A percentile compares a stretch with the other conserved stretches of the same genome.
Evolutionary conservation across 441 rosid species (phyloP).

Genomic region (Cnidoscolus chayamansa): DNA sequence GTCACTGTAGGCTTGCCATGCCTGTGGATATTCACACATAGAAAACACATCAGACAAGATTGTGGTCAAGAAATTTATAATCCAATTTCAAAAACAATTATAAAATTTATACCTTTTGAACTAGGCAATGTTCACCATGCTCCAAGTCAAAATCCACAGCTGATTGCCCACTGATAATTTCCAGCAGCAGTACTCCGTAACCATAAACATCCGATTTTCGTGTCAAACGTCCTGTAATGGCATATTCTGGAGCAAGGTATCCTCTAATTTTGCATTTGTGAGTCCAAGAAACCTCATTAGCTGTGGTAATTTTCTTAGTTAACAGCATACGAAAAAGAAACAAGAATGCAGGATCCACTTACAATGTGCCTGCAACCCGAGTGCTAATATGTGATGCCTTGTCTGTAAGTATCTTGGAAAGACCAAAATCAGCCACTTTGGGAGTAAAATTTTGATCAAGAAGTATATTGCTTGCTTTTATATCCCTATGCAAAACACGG

Average conservation of each 20-base stretch:
- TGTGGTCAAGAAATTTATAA: not conserved
- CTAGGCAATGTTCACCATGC: slow-evolving; percentile 50
- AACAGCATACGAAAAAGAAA: not conserved
- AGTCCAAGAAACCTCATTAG: slow-evolving; percentile 29
- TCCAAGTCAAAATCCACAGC: slow-evolving; percentile 61
- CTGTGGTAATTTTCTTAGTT: not conserved
- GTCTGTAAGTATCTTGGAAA: slow-evolving; percentile 40
- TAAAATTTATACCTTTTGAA: slow-evolving; percentile 41
- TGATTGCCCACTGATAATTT: slow-evolving; percentile 70
- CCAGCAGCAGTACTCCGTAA: slow-evolving; percentile 81
- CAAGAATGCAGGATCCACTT: slow-evolving; percentile 16
- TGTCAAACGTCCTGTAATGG: slow-evolving; percentile 54
- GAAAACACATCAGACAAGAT: not conserved
- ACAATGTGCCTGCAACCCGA: slow-evolving; percentile 60
- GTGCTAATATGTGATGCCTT: slow-evolving; percentile 48
- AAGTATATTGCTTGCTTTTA: slow-evolving; percentile 55
- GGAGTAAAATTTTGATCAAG: slow-evolving; percentile 44
- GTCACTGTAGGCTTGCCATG: slow-evolving; percentile 43
- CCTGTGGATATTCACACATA: slow-evolving; percentile 32
- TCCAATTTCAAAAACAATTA: not conserved
- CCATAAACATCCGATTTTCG: slow-evolving; percentile 75
- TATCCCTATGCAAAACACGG: slow-evolving; percentile 53
- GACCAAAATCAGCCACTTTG: slow-evolving; percentile 61
- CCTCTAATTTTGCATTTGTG: slow-evolving; percentile 41
- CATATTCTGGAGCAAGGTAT: slow-evolving; percentile 86